Conservation (phyloP, 164 flowering plant genomes). For the Berberis thunbergii region DNA sequence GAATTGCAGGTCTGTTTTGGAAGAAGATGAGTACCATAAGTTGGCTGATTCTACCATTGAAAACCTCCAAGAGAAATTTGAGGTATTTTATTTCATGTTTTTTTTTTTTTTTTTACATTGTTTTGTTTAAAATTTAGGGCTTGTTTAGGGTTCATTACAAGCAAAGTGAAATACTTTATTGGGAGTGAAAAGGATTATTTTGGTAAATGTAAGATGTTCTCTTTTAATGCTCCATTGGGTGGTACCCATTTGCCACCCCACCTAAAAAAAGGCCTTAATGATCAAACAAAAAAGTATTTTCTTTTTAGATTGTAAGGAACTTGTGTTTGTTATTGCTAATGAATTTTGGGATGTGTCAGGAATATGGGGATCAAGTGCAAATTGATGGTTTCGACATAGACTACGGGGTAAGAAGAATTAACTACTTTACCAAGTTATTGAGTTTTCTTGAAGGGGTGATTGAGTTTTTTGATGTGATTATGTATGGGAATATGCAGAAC, state of each 20-base stretch:
- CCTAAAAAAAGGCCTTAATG: too few species aligned
- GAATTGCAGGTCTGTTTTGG: conserved; percentile 48
- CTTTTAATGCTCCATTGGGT: too few species aligned
- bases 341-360: conserved; percentile 29
- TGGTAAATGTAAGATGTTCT: too few species aligned
- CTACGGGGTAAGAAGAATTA: conserved; percentile 60
- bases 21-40: conserved; percentile 74
- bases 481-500: conserved; percentile 40
- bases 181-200: too few species aligned
- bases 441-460: neutral
- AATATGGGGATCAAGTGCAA: conserved; percentile 73
- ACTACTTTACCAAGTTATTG: neutral
- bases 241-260: too few species aligned
- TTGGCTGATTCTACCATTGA: conserved; percentile 72
- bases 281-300: too few species aligned
- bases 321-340: neutral
- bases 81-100: conserved; percentile 31
- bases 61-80: conserved; percentile 70
- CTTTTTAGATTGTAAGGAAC: too few species aligned
- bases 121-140: too few species aligned
- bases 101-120: too few species aligned
- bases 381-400: conserved; percentile 90
- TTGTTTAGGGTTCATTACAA: too few species aligned
- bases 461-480: neutral
- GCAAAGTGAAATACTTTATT: too few species aligned